Conservation (phyloP, 495 filamentous ascomycete genomes). For the Neurospora sp. region DNA sequence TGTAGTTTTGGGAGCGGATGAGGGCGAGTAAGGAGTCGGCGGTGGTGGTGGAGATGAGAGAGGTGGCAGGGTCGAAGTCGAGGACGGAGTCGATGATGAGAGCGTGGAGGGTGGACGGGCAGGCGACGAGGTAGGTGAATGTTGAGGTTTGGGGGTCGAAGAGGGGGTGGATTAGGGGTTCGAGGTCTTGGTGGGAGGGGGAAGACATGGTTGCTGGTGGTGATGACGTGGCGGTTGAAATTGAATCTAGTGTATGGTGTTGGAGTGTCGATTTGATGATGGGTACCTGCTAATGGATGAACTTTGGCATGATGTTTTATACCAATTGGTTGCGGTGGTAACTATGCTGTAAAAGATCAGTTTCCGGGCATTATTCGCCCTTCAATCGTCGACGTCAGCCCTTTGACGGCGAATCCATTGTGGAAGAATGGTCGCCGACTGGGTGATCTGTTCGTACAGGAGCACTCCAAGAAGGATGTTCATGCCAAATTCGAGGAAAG, state of each 20-base stretch:
- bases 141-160: slow-evolving; percentile 37
- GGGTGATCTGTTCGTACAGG: neutral
- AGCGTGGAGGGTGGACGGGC: slow-evolving; percentile 35
- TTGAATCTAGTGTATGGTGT: neutral
- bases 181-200: neutral
- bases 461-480: neutral
- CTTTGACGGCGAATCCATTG: neutral
- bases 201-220: neutral
- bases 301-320: neutral
- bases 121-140: slow-evolving; percentile 53
- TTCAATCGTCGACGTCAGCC: neutral
- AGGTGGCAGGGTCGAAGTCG: slow-evolving; percentile 42
- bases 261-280: neutral
- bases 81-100: slow-evolving; percentile 53
- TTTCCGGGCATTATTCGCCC: neutral
- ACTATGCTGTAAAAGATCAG: neutral
- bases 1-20: slow-evolving; percentile 35
- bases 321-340: neutral
- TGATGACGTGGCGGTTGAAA: neutral
- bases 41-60: slow-evolving; percentile 33
- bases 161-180: slow-evolving; percentile 18
- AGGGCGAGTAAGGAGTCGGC: slow-evolving; percentile 41
- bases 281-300: neutral
- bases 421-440: neutral
- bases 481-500: neutral